Evolutionary conservation across 768 basidiomycete species (phyloP), one percentile per base, ranked within the genome.

Genomic region (Trametes villosa): DNA sequence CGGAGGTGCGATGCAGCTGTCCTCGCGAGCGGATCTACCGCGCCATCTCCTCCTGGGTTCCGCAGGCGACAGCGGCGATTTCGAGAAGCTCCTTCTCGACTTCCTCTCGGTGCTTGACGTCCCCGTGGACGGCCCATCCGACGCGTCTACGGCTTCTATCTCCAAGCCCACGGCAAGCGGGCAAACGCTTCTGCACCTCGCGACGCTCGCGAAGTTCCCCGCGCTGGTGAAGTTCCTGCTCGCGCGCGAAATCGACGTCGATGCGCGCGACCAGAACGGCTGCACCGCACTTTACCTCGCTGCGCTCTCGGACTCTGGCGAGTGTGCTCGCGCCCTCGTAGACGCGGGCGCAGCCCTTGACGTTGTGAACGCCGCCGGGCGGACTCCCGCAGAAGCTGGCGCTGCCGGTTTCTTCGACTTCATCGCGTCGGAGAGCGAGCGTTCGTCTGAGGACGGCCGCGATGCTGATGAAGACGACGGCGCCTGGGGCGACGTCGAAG

Each of bases 261-360:
- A 98, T 70, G 82, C 81, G 15, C 86, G 92, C 49, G 97, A 99
- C 73, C 80, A 84, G 48, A 96, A 94, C 72, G 96, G 96, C 15
- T 93, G 83, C 71, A 98, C 96, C 0, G 86, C 97, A 0, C 76
- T 98, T 33, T 92, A 96, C 74, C 90, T 96, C 68, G 91, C 95
- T 18, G 88, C 86, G 0, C 74, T 96, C 33, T 79, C 78, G 8
- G 82, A 82, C 24, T 86, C 89, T 15, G 76, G 78, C 53, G 79
- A 82, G 12, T 94, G 92, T 72, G 82, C 84, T 2, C 76, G 79
- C 46, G 73, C 88, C 6, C 78, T 99, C 30, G 67, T 96, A n/a
- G 78, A 82, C 12, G 92, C 86, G 30, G 93, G 93, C 30, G 96
- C 96, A 0, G 88, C 92, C 63, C 71, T 80, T 29, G 88, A 90